Evolutionary conservation across 768 basidiomycete species (phyloP).

Genomic region (Pleurotus tuoliensis): DNA sequence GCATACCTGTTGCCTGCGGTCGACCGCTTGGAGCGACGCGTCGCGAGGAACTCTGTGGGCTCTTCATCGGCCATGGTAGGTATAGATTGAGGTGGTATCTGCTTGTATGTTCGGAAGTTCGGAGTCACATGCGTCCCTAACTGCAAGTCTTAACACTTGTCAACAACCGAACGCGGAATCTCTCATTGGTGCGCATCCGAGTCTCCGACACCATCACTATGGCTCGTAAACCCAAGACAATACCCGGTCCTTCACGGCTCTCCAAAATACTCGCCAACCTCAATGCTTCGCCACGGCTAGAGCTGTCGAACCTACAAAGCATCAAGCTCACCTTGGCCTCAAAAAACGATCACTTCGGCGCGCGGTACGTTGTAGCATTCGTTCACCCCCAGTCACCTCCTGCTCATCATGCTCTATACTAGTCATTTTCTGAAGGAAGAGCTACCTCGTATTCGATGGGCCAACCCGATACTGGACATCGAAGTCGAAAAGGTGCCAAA

Average conservation of each 20-base stretch:
- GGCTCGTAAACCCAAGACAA: slow-evolving; percentile 18
- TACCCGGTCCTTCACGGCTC: slow-evolving; percentile 48
- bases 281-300: slow-evolving; percentile 47
- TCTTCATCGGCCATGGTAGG: slow-evolving; percentile 16
- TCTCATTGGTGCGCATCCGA: neutral
- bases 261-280: slow-evolving; percentile 50
- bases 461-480: slow-evolving; percentile 65
- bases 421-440: slow-evolving; percentile 81
- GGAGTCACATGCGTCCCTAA: neutral
- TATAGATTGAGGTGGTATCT: neutral
- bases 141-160: neutral
- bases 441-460: slow-evolving; percentile 74
- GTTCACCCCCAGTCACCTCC: neutral
- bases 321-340: slow-evolving; percentile 55
- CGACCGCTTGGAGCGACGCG: slow-evolving; percentile 61
- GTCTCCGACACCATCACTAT: slow-evolving; percentile 5
- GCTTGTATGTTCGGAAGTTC: neutral
- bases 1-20: slow-evolving; percentile 77
- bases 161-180: neutral
- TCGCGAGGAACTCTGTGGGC: slow-evolving; percentile 43
- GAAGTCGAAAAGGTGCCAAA: slow-evolving; percentile 54
- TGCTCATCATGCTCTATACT: neutral
- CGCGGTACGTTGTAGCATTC: slow-evolving; percentile 44
- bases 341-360: slow-evolving; percentile 71
- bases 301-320: slow-evolving; percentile 42